A percentile compares a stretch with the other conserved stretches of the same genome.
Conservation (phyloP, 495 filamentous ascomycete species). For the Pseudotulostoma volvatum region DNA sequence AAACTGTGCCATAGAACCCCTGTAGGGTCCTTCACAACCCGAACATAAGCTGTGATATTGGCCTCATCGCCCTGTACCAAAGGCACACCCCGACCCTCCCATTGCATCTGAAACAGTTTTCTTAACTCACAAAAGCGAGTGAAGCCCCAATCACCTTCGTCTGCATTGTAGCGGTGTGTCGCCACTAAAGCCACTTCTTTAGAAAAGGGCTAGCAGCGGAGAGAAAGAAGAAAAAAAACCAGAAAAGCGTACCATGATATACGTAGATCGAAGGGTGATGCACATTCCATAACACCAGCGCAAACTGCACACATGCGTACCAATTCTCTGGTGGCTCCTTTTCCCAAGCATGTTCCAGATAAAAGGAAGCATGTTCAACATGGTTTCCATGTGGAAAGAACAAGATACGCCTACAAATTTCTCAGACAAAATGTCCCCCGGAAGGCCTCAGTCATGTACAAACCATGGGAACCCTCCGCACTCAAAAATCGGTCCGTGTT, state of each 20-base stretch:
- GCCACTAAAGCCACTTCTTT: no score
- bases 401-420: constrained; percentile 56
- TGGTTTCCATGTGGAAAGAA: constrained; percentile 94
- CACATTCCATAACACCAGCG: constrained; percentile 81
- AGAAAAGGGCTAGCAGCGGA: no score
- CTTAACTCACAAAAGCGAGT: constrained; percentile 79
- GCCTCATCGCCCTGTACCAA: constrained; percentile 76
- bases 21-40: constrained; percentile 90
- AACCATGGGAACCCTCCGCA: constrained; percentile 82
- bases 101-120: constrained; percentile 57
- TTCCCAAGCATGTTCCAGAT: constrained; percentile 84
- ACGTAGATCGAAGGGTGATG: constrained; percentile 67
- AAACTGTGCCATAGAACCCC: constrained; percentile 99
- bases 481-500: constrained; percentile 76
- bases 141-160: constrained; percentile 99
- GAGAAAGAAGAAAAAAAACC: constrained; percentile 3
- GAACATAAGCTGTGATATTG: constrained; percentile 82
- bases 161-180: constrained; percentile 83
- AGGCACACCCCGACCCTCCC: constrained; percentile 51
- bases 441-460: constrained; percentile 10
- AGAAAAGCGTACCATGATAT: constrained; percentile 38
- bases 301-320: constrained; percentile 95
- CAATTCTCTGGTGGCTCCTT: constrained; percentile 65
- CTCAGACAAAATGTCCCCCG: constrained; percentile 5
- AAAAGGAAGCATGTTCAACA: constrained; percentile 80